Evolutionary conservation across 2,329 filamentous ascomycete genomes (phyloP).

Genomic region (Phaeosphaeria sp.): DNA sequence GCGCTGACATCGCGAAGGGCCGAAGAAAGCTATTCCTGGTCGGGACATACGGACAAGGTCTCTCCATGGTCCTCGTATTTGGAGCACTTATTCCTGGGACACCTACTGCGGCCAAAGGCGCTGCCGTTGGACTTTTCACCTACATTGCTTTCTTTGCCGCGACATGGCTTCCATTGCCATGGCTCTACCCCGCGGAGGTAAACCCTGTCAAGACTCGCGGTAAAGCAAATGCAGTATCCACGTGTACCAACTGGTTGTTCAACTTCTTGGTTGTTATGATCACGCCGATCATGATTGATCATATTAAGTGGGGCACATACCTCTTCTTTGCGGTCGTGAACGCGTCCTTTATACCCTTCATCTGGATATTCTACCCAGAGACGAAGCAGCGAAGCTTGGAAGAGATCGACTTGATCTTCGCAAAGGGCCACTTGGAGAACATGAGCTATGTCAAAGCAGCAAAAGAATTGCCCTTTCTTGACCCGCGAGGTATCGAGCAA

Average conservation of each 20-base stretch:
- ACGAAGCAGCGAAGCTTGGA: constrained; percentile 57
- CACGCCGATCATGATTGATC: constrained; percentile 51
- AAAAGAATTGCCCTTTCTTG: constrained; percentile 62
- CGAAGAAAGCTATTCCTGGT: constrained; percentile 52
- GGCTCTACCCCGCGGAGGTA: constrained; percentile 60
- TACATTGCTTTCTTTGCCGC: constrained; percentile 73
- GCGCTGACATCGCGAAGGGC: constrained; percentile 42
- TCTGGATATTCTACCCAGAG: constrained; percentile 63
- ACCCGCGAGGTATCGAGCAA: constrained; percentile 60
- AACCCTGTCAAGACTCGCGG: constrained; percentile 61
- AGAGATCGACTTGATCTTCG: constrained; percentile 59
- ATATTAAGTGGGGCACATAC: constrained; percentile 47
- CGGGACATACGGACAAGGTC: constrained; percentile 58
- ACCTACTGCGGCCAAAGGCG: constrained; percentile 49
- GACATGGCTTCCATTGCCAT: constrained; percentile 68
- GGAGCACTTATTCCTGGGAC: constrained; percentile 47
- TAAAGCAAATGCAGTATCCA: constrained; percentile 61
- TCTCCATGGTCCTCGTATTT: constrained; percentile 59
- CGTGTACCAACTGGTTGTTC: constrained; percentile 61
- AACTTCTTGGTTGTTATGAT: constrained; percentile 54
- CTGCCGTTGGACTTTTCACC: constrained; percentile 67
- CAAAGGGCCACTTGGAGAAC: constrained; percentile 56
- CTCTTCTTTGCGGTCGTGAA: constrained; percentile 60
- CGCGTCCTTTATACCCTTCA: constrained; percentile 57
- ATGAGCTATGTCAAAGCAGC: constrained; percentile 67